Evolutionary conservation across 2,329 filamentous ascomycete genomes (phyloP), one percentile per base, ranked within the genome.

Genomic region (Thelonectria olida): DNA sequence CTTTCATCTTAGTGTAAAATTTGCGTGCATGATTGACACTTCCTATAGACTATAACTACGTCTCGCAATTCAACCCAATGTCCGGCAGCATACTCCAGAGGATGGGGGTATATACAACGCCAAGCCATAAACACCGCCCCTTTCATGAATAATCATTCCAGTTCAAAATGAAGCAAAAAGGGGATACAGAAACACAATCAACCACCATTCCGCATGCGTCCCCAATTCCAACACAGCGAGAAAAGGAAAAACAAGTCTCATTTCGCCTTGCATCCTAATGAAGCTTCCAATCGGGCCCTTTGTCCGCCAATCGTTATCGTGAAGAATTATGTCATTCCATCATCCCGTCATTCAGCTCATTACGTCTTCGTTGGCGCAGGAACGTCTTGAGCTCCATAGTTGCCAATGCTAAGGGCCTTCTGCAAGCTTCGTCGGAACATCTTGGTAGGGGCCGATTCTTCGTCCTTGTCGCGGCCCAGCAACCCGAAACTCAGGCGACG

Each of bases 401-500:
- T 28, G 4, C 79, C 78, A 25, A 83, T 74, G 23, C 80, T 80
- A 5, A 84, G 72, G 3, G 81, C 82, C 65, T 76, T 78, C 61
- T 83, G 81, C 59, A 84, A 63, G 64, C 82, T 84, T 59, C 78
- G 76, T 54, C 82, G 73, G 41, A 84, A 78, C 2, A 78, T 78
- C 63, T 81, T 81, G 2, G 75, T 75, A 2, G 72, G 58, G 4
- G 73, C 69, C 5, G 68, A 62, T 19, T 73, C 68, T 20, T 78
- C 76, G 13, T 76, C 74, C 47, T 73, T 76, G 8, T 78, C 75
- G n/a, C 81, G 75, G 4, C 80, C 79, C 3, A 84, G 72, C 3
- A 84, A 73, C 3, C 81, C 81, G 42, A 84, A 79, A 60, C 82
- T 85, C 76, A 84, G 74, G 44, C 82, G 78, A 23, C 82, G 76